Percentiles rank a stretch among this genome's conserved stretches.
These are phyloP conservation scores for Elymus sibiricus DNA, from an alignment of 176 grass and related monocot genomes.

Conservation along the genomic window DNA sequence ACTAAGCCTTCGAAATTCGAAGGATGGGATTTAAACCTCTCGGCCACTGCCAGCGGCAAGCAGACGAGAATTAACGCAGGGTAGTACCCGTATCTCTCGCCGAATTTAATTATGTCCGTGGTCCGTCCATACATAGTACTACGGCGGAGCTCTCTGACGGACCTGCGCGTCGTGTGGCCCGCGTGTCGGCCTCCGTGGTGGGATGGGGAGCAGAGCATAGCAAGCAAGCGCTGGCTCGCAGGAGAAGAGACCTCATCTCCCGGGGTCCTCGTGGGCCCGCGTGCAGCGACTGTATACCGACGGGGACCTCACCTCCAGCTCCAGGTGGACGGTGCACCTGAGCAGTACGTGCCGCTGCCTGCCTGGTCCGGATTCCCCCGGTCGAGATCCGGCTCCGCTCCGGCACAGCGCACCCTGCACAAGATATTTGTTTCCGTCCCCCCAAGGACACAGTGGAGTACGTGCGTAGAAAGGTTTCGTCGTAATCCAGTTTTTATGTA, in stretches of 20 bases:
- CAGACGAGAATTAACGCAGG: not conserved
- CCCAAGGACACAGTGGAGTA: not conserved
- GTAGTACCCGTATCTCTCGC: not conserved
- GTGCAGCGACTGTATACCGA: not conserved
- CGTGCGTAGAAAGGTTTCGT: not conserved
- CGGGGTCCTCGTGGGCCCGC: not conserved
- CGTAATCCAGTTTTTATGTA: no score
- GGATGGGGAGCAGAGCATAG: not conserved
- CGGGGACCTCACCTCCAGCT: not conserved
- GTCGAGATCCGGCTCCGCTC: not conserved
- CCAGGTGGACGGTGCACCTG: constrained; percentile 28
- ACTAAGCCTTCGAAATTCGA: no score
- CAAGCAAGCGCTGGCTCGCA: not conserved
- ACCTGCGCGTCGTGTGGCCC: not conserved
- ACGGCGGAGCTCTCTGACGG: not conserved
- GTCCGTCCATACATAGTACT: not conserved
- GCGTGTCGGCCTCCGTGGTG: not conserved
- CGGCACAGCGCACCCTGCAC: not conserved
- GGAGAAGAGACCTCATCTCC: not conserved
- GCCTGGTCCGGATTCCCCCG: constrained; percentile 1
- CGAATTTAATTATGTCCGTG: not conserved
- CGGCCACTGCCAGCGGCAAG: not conserved
- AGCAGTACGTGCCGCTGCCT: not conserved
- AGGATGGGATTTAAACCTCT: no score
- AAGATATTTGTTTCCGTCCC: not conserved